phyloP scores from a whole-genome alignment of 1,139 yeast species.

The Yamadazyma pseudoaaseri region DNA sequence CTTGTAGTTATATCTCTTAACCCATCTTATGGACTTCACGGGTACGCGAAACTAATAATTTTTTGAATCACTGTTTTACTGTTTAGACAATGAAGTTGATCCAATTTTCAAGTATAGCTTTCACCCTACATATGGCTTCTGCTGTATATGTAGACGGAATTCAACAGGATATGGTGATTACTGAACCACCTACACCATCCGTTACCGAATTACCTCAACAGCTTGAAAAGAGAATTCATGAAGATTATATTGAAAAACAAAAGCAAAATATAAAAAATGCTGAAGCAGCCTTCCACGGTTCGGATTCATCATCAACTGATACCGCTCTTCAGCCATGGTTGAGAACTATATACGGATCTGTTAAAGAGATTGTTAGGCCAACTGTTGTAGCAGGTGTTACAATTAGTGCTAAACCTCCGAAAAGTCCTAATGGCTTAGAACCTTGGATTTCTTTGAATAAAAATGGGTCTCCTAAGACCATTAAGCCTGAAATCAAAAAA shows the following conservation, averaged over 20 bases:
- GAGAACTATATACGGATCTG: constrained; percentile 60
- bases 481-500: constrained; percentile 68
- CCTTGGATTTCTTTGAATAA: constrained; percentile 82
- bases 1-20: background rate
- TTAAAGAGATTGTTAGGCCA: constrained; percentile 70
- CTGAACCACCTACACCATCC: constrained; percentile 4
- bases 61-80: no score
- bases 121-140: background rate
- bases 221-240: constrained; percentile 23
- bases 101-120: background rate
- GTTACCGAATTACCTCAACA: constrained; percentile 21
- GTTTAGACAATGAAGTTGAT: background rate
- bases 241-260: constrained; percentile 37
- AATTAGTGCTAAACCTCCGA: constrained; percentile 70
- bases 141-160: background rate
- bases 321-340: constrained; percentile 61
- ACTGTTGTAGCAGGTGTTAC: constrained; percentile 82
- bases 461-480: constrained; percentile 79
- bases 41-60: background rate
- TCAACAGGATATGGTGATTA: constrained; percentile 3
- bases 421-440: constrained; percentile 62
- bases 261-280: constrained; percentile 16
- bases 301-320: background rate
- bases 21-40: background rate
- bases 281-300: constrained; percentile 4